Conservation (phyloP, 768 basidiomycete genomes). For the Tylopilus intermedius region DNA sequence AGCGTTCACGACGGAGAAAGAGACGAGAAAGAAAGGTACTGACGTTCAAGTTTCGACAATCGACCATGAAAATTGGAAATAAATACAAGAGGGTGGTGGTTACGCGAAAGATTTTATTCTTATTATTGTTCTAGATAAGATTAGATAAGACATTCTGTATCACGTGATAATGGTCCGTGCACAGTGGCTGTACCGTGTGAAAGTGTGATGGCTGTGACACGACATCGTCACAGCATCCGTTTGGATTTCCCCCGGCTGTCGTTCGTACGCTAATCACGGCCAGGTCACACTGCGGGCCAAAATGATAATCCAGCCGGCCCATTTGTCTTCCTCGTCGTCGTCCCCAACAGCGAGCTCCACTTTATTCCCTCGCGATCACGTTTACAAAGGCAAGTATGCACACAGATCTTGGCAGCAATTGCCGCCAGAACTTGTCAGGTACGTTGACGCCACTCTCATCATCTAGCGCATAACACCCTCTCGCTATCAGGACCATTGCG, state of each 20-base stretch:
- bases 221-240: slow-evolving; percentile 26
- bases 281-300: slow-evolving; percentile 32
- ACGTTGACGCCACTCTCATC: slow-evolving; percentile 33
- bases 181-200: slow-evolving; percentile 20
- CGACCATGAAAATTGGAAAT: slow-evolving; percentile 8
- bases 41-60: slow-evolving; percentile 11
- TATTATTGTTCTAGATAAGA: slow-evolving; percentile 16
- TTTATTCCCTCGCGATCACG: slow-evolving; percentile 19
- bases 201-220: slow-evolving; percentile 26
- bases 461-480: slow-evolving; percentile 6
- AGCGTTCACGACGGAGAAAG: slow-evolving; percentile 13
- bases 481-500: slow-evolving; percentile 22
- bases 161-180: slow-evolving; percentile 27
- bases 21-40: slow-evolving; percentile 11
- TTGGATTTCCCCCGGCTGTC: slow-evolving; percentile 34
- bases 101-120: neutral
- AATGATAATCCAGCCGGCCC: slow-evolving; percentile 27
- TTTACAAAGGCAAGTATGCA: slow-evolving; percentile 57
- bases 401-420: slow-evolving; percentile 59
- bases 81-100: slow-evolving; percentile 6
- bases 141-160: slow-evolving; percentile 19
- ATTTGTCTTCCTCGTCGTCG: slow-evolving; percentile 15
- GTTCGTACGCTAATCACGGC: slow-evolving; percentile 35
- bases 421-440: slow-evolving; percentile 59
- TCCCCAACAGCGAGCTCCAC: slow-evolving; percentile 11